Base-by-base conservation (phyloP, 768 basidiomycete genomes). In the Boletus tylopilopsis region DNA sequence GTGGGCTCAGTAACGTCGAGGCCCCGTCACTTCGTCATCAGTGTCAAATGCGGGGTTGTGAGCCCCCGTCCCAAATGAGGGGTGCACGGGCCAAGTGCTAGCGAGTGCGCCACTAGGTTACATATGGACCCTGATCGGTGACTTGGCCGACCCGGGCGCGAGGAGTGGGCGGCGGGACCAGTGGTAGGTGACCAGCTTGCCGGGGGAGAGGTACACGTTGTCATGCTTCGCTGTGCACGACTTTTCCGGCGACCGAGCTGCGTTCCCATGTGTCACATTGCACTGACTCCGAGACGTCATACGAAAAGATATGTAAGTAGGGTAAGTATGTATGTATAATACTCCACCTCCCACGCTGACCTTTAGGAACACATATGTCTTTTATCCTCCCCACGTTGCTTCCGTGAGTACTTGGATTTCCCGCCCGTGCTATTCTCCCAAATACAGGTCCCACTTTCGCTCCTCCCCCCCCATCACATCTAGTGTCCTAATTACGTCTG, bases 281-380 rank as follows among this genome's bases (percentile, higher is more conserved):
- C 51, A 58, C 42, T 58, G 59, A 9, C 45, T 6, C 60, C 59
- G 59, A 55, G 42, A 50, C 42, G 59, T 51, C 52, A 51, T 54
- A 34, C 29, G n/a, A n/a, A n/a, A n/a, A n/a, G n/a, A n/a, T n/a
- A n/a, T n/a, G n/a, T n/a, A n/a, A n/a, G n/a, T n/a, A n/a, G n/a
- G n/a, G n/a, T n/a, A n/a, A n/a, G 29, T 30, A 13, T 30, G 29
- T 22, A 33, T 18, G 18, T 29, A 45, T 41, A 52, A 49, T 45
- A 24, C 51, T 29, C 51, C 52, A 50, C 56, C 50, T 60, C 53
- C 56, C 58, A 59, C 60, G 59, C 46, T 50, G 22, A 34, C 45
- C 12, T 18, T 23, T 42, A 38, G n/a, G 12, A 21, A 35, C 21
- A n/a, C n/a, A 33, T 39, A 19, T 48, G 16, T 2, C 37, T 49